Evolutionary conservation across 345 rosid species (phyloP), one percentile per base, ranked within the genome.

Genomic region (Acer yangbiense): DNA sequence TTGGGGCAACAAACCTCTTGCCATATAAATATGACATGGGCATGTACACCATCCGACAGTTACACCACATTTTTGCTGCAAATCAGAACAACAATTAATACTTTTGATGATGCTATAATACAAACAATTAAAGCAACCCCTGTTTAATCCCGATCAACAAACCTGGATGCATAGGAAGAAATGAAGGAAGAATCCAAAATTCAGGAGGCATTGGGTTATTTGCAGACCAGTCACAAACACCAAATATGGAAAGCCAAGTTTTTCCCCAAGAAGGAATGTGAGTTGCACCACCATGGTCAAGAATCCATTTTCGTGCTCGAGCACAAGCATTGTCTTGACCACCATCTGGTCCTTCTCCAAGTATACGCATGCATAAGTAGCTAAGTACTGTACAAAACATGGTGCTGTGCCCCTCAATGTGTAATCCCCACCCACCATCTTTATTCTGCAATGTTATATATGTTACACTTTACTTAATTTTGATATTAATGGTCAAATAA

Each of bases 391-490:
- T 84, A 32, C 82, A 71, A 57, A 84, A 84, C 87, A 84, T 81
- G 77, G 76, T 81, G 78, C 84, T 84, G 73, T 63, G 79, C 4
- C 87, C 84, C 18, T 78, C 87, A 3, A 84, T 76, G 66, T 84
- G 87, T 3, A 81, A 52, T 14, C 87, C 87, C 87, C 87, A 81
- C 8, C 84, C 87, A 58, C 84, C 84, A 76, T 81, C 84, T 73
- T 81, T 80, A 46, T 84, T 81, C 84, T 52, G 55, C 55, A 52
- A 52, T 17, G 11, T 48, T 9, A 2, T 9, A 48, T 9, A 48
- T 11, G 54, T 41, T 48, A 41, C 8, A 41, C 44, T 41, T 41
- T 5, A 29, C 32, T 29, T 29, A 41, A 41, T 41, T 41, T 7
- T 41, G 44, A 29, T 29, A 41, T 41, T 41, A 41, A 41, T 41